Conservation (phyloP, 1,284 basidiomycete species). For the Cryptococcus sp. region DNA sequence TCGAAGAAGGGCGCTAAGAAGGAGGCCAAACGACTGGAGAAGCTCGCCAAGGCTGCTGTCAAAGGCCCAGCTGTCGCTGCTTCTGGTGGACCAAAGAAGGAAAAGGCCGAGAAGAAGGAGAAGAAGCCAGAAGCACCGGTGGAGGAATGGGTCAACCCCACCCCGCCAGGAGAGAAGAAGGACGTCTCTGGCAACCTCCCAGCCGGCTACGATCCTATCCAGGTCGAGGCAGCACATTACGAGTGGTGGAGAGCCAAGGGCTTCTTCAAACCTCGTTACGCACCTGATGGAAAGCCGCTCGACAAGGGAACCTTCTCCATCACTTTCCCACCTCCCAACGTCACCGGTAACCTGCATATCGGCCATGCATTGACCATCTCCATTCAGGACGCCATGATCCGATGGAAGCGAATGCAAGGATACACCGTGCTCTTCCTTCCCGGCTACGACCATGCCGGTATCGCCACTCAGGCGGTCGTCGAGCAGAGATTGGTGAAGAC, state of each 20-base stretch:
- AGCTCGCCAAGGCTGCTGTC: constrained; percentile 67
- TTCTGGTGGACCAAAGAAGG: constrained; percentile 63
- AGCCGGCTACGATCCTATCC: constrained; percentile 88
- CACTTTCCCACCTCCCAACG: constrained; percentile 94
- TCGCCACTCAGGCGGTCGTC: constrained; percentile 97
- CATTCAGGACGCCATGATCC: constrained; percentile 84
- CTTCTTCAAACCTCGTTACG: constrained; percentile 81
- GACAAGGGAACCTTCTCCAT: constrained; percentile 79
- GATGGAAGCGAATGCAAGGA: constrained; percentile 97
- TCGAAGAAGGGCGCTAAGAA: constrained; percentile 59
- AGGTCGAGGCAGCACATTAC: constrained; percentile 96
- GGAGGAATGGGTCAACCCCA: constrained; percentile 76
- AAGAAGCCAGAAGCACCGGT: constrained; percentile 63
- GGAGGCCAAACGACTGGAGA: constrained; percentile 65
- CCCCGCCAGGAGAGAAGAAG: constrained; percentile 87
- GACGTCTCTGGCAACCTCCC: constrained; percentile 73
- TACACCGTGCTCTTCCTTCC: constrained; percentile 89
- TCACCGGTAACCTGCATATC: constrained; percentile 94
- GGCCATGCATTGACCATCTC: constrained; percentile 93
- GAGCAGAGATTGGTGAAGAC: constrained; percentile 88
- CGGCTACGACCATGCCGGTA: constrained; percentile 98
- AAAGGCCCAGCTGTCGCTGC: constrained; percentile 54
- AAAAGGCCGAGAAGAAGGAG: constrained; percentile 63
- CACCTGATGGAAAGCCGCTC: constrained; percentile 59
- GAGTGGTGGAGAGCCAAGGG: constrained; percentile 95